Base-by-base conservation (phyloP, 2,329 filamentous ascomycete genomes). In the Colletotrichum viniferum region DNA sequence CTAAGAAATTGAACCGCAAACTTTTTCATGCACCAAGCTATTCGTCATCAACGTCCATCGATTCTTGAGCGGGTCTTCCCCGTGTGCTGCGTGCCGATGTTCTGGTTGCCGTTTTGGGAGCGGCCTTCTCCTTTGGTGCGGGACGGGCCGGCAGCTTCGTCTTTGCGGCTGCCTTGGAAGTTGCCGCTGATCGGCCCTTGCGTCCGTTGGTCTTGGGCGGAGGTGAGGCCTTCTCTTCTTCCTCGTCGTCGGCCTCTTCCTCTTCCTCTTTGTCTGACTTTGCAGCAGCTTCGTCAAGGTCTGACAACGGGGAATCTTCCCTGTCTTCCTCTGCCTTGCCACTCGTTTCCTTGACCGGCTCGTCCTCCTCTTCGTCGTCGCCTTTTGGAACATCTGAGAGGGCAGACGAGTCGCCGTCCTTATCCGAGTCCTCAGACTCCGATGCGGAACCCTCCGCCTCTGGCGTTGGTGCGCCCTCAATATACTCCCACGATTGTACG, bases 401-500 rank as follows among this genome's bases (percentile, higher is more conserved):
- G 26, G 48, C 52, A 7, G 74, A 74, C 7, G 74, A 76, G 5
- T 62, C 58, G 3, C 74, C 62, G 24, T 63, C 68, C 18, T 63
- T 55, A 43, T 71, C 79, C 3, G 71, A 77, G 26, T 77, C 79
- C 62, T 52, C 43, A 7, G 43, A 52, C n/a, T 52, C 43, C n/a
- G n/a, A 21, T 18, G n/a, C 43, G 16, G 43, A 52, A n/a, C 6
- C 43, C 16, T 82, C 80, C 21, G 81, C 79, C 4, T 52, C 81
- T 78, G 21, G 79, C 77, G 32, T 78, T 73, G 38, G 79, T 63
- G 18, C 80, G 4, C 84, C 78, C n/a, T 85, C 83, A 16, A 81
- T 83, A 63, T 92, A 92, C 28, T 89, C 85, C 90, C 90, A 92
- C 79, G 90, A 84, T 1, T 90, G 89, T 7, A 92, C 90, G 3